These are phyloP conservation scores for Gossypium raimondii DNA, from an alignment of 345 rosid genomes.

Conservation along the genomic window DNA sequence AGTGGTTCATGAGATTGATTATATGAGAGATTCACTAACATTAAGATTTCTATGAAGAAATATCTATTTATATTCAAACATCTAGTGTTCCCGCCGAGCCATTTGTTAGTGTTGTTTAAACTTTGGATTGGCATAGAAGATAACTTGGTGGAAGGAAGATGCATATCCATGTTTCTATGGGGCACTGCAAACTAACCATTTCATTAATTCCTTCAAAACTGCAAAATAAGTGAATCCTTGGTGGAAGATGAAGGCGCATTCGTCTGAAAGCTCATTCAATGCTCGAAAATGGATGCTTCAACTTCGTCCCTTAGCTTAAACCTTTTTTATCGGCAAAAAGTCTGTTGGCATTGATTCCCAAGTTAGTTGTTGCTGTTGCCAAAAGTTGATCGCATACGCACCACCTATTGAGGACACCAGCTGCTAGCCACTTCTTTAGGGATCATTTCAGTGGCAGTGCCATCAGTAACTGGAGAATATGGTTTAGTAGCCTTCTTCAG, in stretches of 20 bases:
- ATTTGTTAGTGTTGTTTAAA: neutral
- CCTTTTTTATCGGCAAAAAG: neutral
- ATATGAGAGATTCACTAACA: neutral
- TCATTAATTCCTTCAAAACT: too few relatives aligned
- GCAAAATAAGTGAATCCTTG: too few relatives aligned
- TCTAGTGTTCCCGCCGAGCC: neutral
- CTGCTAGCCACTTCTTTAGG: conserved; percentile 43
- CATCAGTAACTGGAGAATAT: conserved; percentile 55
- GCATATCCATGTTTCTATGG: neutral
- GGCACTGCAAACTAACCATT: neutral
- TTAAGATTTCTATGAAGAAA: neutral
- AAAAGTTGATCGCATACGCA: conserved; percentile 44
- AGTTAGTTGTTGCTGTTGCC: conserved; percentile 37
- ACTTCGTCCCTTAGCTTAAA: neutral
- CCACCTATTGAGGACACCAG: conserved; percentile 50
- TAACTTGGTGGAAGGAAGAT: neutral
- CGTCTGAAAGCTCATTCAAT: neutral
- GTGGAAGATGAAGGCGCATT: neutral
- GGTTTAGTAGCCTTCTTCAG: conserved; percentile 73
- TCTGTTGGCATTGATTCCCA: neutral
- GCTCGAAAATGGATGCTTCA: neutral
- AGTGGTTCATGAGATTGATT: neutral
- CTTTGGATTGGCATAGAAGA: neutral
- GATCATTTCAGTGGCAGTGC: conserved; percentile 31
- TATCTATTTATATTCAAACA: neutral